A percentile compares a stretch with the other conserved stretches of the same genome.
Conservation (phyloP, 495 filamentous ascomycete genomes). For the Xylaria bambusicola region DNA sequence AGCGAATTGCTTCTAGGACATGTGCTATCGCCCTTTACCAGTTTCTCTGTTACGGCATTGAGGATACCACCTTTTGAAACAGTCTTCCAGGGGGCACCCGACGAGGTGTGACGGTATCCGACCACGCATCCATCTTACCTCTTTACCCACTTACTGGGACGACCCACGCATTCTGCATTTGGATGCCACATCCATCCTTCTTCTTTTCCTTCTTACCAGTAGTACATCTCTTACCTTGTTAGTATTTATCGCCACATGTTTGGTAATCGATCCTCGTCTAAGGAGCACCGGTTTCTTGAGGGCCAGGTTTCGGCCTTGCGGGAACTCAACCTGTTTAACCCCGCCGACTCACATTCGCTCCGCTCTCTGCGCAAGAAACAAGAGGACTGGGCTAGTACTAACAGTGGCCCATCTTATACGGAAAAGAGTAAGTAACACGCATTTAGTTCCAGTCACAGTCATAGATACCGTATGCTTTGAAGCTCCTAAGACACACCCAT, state of each 20-base stretch:
- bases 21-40: conserved; percentile 11
- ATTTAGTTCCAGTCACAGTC: neutral
- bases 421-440: conserved; percentile 46
- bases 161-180: conserved; percentile 3
- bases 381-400: conserved; percentile 27
- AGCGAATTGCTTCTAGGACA: neutral
- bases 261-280: conserved; percentile 45
- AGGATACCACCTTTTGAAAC: conserved; percentile 27
- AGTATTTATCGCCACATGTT: conserved; percentile 44
- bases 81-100: conserved; percentile 13
- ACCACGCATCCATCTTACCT: conserved; percentile 1
- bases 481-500: conserved; percentile 9
- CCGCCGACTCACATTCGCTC: conserved; percentile 37
- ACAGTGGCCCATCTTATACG: conserved; percentile 37
- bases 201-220: conserved; percentile 4
- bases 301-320: conserved; percentile 39
- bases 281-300: conserved; percentile 40
- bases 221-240: conserved; percentile 7
- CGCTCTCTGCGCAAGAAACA: conserved; percentile 45
- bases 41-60: conserved; percentile 17
- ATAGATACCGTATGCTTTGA: conserved; percentile 14
- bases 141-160: conserved; percentile 5
- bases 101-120: conserved; percentile 20
- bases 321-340: conserved; percentile 40
- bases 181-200: conserved; percentile 11